These are phyloP conservation scores for Lactifluus volemus DNA, from an alignment of 768 basidiomycete genomes.

Conservation along the genomic window DNA sequence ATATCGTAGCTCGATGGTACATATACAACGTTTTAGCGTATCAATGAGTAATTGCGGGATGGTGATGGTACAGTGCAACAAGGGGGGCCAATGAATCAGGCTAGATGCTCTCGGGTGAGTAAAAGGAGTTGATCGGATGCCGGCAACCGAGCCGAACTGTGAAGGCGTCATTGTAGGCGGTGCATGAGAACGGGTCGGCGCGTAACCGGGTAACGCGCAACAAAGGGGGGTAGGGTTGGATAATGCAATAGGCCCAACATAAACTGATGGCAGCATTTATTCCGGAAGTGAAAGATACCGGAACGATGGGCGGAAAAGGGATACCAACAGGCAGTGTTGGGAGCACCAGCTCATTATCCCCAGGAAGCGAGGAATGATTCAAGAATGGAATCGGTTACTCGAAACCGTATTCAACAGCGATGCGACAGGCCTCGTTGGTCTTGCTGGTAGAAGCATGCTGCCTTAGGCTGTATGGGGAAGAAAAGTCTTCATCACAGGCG, in stretches of 20 bases:
- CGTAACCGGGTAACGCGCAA: conserved; percentile 5
- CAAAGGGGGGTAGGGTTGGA: not conserved
- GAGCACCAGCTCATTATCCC: not conserved
- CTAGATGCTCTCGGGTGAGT: conserved; percentile 13
- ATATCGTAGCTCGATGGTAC: conserved; percentile 5
- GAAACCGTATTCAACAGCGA: conserved; percentile 67
- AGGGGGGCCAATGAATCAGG: conserved; percentile 11
- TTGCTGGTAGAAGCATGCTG: conserved; percentile 47
- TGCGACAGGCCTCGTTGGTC: conserved; percentile 60
- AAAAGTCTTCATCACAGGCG: conserved; percentile 64
- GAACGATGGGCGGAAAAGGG: not conserved
- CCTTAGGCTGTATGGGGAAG: conserved; percentile 47
- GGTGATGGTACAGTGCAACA: conserved; percentile 17
- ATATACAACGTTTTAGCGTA: conserved; percentile 16
- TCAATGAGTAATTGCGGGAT: conserved; percentile 13
- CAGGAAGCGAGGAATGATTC: not conserved
- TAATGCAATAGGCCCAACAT: not conserved
- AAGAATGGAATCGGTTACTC: conserved; percentile 32
- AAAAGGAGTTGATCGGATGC: conserved; percentile 14
- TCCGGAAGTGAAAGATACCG: not conserved
- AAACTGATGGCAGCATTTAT: not conserved
- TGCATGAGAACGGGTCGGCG: not conserved
- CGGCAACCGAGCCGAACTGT: conserved; percentile 4
- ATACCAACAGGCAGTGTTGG: not conserved
- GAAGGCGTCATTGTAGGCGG: conserved; percentile 3